Percentiles rank a stretch among this genome's conserved stretches.
These are phyloP conservation scores for Papiliotrema fonsecae DNA, from an alignment of 1,284 basidiomycete species.

Conservation along the genomic window DNA sequence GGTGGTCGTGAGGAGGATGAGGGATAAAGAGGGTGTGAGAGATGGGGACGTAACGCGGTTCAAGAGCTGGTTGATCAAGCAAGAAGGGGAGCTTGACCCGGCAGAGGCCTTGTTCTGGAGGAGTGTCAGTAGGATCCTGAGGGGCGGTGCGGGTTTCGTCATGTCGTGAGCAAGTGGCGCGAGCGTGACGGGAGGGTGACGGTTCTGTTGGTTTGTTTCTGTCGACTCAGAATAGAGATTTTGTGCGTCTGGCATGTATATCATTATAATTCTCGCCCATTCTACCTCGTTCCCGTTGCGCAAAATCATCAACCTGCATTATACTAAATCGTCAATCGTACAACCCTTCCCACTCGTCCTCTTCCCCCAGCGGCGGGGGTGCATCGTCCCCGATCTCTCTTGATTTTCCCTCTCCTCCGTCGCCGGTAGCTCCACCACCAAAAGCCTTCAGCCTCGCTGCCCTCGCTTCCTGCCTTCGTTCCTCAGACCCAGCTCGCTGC, in stretches of 20 bases:
- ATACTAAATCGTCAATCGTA: too few relatives aligned
- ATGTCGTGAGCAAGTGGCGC: slow-evolving; percentile 26
- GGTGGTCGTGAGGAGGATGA: slow-evolving; percentile 36
- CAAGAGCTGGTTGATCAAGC: slow-evolving; percentile 20
- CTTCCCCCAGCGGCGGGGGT: slow-evolving; percentile 12
- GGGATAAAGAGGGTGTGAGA: slow-evolving; percentile 34
- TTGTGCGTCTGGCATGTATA: too few relatives aligned
- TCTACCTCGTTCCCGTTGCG: too few relatives aligned
- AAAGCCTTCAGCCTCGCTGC: neutral
- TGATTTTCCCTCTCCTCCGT: neutral
- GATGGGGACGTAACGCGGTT: slow-evolving; percentile 40
- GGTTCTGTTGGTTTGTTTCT: too few relatives aligned
- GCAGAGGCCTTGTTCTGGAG: slow-evolving; percentile 43
- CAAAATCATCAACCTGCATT: too few relatives aligned
- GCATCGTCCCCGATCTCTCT: slow-evolving; percentile 3
- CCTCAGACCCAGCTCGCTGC: slow-evolving; percentile 14
- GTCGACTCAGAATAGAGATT: too few relatives aligned
- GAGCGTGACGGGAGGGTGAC: neutral
- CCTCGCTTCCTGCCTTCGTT: neutral
- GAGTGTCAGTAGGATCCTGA: slow-evolving; percentile 33
- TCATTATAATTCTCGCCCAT: too few relatives aligned
- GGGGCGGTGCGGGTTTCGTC: slow-evolving; percentile 36
- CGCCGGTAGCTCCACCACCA: neutral
- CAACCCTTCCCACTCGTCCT: slow-evolving; percentile 32
- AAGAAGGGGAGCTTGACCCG: slow-evolving; percentile 40